A percentile compares a stretch with the other conserved stretches of the same genome.
These are phyloP conservation scores for Corniculantispora saksenae DNA, from an alignment of 2,329 filamentous ascomycete genomes.

Conservation along the genomic window DNA sequence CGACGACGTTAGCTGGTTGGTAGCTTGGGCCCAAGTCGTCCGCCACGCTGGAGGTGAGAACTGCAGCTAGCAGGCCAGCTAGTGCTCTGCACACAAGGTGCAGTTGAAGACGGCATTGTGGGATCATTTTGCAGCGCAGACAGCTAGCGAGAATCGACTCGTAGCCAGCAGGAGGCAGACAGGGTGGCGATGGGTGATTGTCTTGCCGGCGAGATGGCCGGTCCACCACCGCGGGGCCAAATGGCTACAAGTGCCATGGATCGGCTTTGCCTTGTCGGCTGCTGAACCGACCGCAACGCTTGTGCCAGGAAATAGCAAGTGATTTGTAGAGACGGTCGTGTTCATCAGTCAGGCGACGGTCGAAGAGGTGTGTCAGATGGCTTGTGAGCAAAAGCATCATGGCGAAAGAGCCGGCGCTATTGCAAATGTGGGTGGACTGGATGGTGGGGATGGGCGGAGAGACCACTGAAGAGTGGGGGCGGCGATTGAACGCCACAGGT, in stretches of 20 bases:
- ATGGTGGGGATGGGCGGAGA: conserved; percentile 10
- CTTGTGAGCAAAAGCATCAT: neutral
- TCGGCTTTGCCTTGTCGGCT: conserved; percentile 16
- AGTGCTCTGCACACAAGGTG: conserved; percentile 5
- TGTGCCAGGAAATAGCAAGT: conserved; percentile 1
- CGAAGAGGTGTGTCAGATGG: conserved; percentile 15
- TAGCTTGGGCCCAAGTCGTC: neutral
- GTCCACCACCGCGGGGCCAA: conserved; percentile 3
- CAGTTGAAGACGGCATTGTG: neutral
- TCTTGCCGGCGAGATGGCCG: conserved; percentile 8
- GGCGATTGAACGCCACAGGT: conserved; percentile 15
- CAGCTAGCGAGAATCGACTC: neutral
- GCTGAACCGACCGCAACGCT: conserved; percentile 18
- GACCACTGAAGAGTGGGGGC: conserved; percentile 5
- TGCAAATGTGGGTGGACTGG: conserved; percentile 8
- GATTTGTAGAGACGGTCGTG: neutral
- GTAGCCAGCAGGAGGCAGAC: neutral
- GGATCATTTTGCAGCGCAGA: neutral
- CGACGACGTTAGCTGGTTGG: neutral
- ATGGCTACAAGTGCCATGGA: conserved; percentile 11
- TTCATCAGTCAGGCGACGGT: conserved; percentile 14
- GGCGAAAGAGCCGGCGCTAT: conserved; percentile 13
- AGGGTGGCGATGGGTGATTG: conserved; percentile 1
- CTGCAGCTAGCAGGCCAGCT: neutral
- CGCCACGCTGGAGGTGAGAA: neutral